phyloP scores from a whole-genome alignment of 2,329 filamentous ascomycete species.

The Fusarium sp. region DNA sequence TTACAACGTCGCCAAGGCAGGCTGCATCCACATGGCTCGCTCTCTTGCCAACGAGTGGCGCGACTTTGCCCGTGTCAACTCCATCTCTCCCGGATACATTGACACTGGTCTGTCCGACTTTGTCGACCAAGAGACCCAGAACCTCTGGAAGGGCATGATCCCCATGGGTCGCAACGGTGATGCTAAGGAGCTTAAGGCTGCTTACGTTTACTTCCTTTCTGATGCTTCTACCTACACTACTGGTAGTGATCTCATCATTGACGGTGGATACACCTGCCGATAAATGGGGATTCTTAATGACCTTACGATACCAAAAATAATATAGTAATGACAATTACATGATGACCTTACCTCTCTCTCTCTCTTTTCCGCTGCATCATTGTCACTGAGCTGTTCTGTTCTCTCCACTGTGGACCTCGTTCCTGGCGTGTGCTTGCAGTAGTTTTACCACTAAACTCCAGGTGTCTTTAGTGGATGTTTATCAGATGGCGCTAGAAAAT shows the following conservation, averaged over 20 bases:
- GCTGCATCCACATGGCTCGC: slow-evolving; percentile 60
- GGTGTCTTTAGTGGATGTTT: neutral
- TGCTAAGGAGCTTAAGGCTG: slow-evolving; percentile 78
- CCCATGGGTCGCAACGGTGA: slow-evolving; percentile 77
- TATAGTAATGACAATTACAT: slow-evolving; percentile 32
- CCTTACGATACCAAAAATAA: slow-evolving; percentile 31
- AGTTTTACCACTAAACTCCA: neutral
- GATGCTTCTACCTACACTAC: slow-evolving; percentile 83
- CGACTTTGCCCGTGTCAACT: slow-evolving; percentile 74
- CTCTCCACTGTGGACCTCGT: slow-evolving; percentile 25
- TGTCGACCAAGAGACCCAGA: slow-evolving; percentile 73
- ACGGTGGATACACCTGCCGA: slow-evolving; percentile 73
- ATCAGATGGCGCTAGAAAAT: slow-evolving; percentile 28
- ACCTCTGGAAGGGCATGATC: slow-evolving; percentile 79
- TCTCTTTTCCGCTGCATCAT: no score
- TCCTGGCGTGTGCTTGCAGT: slow-evolving; percentile 23
- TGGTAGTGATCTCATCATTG: slow-evolving; percentile 76
- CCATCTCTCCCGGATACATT: slow-evolving; percentile 76
- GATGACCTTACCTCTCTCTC: no score
- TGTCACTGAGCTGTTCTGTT: neutral
- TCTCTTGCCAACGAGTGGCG: slow-evolving; percentile 74
- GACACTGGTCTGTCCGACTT: slow-evolving; percentile 76
- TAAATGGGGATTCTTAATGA: slow-evolving; percentile 46
- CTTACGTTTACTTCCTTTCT: slow-evolving; percentile 81
- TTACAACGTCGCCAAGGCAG: slow-evolving; percentile 75